phyloP scores from a whole-genome alignment of 2,329 filamentous ascomycete genomes.

The Zalaria obscura region DNA sequence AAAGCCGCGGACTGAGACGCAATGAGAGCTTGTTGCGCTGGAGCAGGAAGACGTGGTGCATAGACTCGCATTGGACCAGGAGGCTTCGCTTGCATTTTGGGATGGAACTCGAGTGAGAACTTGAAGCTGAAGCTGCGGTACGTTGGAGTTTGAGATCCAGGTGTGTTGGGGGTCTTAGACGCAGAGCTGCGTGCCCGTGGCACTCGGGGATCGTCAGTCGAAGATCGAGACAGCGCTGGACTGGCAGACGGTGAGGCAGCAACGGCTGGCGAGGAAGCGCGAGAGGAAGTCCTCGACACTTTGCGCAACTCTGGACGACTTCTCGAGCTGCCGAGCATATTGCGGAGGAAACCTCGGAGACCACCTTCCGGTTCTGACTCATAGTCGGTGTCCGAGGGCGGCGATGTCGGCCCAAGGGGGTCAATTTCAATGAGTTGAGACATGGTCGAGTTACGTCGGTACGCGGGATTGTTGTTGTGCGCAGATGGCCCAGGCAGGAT shows the following conservation, averaged over 20 bases:
- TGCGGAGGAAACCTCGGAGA: conserved; percentile 18
- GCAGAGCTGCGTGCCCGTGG: conserved; percentile 1
- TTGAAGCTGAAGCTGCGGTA: conserved; percentile 54
- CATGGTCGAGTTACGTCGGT: conserved; percentile 20
- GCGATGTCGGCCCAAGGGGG: conserved; percentile 12
- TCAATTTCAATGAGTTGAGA: conserved; percentile 14
- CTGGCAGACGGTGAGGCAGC: conserved; percentile 2
- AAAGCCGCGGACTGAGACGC: conserved; percentile 17
- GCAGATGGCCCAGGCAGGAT: conserved; percentile 26
- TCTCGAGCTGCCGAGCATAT: conserved; percentile 17
- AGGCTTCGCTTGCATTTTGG: conserved; percentile 36
- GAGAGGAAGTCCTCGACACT: neutral
- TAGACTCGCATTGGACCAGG: conserved; percentile 49
- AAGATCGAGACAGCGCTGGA: conserved; percentile 5
- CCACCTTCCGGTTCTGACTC: conserved; percentile 14
- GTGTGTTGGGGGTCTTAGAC: conserved; percentile 2
- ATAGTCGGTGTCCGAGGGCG: conserved; percentile 12
- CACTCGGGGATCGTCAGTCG: conserved; percentile 6
- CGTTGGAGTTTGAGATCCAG: conserved; percentile 15
- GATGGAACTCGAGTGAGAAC: conserved; percentile 57
- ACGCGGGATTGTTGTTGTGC: conserved; percentile 17
- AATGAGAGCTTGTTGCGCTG: conserved; percentile 50
- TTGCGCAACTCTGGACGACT: conserved; percentile 11
- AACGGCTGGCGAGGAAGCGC: neutral
- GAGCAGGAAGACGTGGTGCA: conserved; percentile 53